Base-by-base conservation (phyloP, 176 grass and related monocot species). In the Echinochloa phyllopogon region DNA sequence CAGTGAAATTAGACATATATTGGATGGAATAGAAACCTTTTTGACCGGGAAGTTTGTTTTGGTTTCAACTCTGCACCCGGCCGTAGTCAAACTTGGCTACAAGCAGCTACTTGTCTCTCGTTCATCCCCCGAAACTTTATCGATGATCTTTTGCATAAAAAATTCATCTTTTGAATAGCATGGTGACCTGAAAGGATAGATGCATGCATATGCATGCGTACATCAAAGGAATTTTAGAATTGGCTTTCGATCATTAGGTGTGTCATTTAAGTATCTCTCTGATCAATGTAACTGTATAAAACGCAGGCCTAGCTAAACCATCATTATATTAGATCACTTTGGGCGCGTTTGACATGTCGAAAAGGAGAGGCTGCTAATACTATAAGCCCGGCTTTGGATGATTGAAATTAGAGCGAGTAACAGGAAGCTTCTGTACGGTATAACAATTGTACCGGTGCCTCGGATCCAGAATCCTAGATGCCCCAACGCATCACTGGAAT, bases 381-480 rank as follows among this genome's bases (percentile, higher is more conserved):
- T 33, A 33, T 33, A 81, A 61, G n/a, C n/a, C 47, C 11, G 8
- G 0, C 62, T 40, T 39, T 53, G 13, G 24, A 59, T 41, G 8
- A 59, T 15, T 69, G 49, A 66, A 53, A 53, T n/a, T 10, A 38
- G 17, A 40, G 40, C 13, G 6, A 53, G 23, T 23, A 65, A 82
- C 44, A 72, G 57, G 65, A 86, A 86, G 48, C 65, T 89, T 82
- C 72, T 77, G 43, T 37, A 51, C 25, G 18, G 6, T 38, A 14
- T 76, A 27, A 27, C 15, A 68, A 69, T 48, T 42, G 29, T 57
- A 17, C 20, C 24, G 2, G 21, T 25, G 21, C 75, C 56, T 62
- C 29, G 2, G 29, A 33, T 33, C 5, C 21, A 61, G 8, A 77
- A 61, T 77, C 23, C 40, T 8, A 38, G 3, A 21, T n/a, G 9